Evolutionary conservation across 1,284 basidiomycete species (phyloP), one percentile per base, ranked within the genome.

Genomic region (Cerioporus squamosus): DNA sequence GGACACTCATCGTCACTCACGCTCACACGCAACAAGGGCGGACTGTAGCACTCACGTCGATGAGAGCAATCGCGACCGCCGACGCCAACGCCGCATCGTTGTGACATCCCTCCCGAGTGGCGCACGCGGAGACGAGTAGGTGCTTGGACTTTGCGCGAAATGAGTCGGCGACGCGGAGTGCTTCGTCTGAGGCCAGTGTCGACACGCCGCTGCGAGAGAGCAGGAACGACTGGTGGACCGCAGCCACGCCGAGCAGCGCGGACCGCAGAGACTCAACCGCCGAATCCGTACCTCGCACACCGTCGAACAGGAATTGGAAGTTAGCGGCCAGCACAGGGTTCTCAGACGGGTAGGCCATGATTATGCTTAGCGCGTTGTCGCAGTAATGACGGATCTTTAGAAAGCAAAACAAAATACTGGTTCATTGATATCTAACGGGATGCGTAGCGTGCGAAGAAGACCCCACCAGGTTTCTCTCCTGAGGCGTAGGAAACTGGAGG

Each of bases 391-490:
- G 68, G 66, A 77, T 73, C 72, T 71, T 78, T 68, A 60, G 66
- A 68, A 68, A 72, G 59, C 66, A 60, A 70, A 69, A 58, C 45
- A 53, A 67, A 71, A 69, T 65, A 70, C 61, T 67, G 63, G 73
- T 68, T 80, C 74, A 81, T 75, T 76, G 76, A 76, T 81, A 81
- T 77, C 78, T 80, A 77, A 77, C 68, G 63, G 77, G 76, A 65
- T 79, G 77, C 62, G 77, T 77, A 71, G 73, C 75, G 68, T 77
- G 76, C 66, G 77, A 72, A 67, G 76, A 65, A 61, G 71, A 75
- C 69, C 81, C 79, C 72, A 82, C 81, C 75, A 82, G 65, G 63
- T 73, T 77, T 73, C 80, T 78, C 67, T 83, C 82, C 70, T 81
- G 80, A 55, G 73, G 71, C 63, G 72, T 71, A 56, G 70, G 74